Evolutionary conservation across 306 rosid species (phyloP).

Genomic region (Begonia peltatifolia): DNA sequence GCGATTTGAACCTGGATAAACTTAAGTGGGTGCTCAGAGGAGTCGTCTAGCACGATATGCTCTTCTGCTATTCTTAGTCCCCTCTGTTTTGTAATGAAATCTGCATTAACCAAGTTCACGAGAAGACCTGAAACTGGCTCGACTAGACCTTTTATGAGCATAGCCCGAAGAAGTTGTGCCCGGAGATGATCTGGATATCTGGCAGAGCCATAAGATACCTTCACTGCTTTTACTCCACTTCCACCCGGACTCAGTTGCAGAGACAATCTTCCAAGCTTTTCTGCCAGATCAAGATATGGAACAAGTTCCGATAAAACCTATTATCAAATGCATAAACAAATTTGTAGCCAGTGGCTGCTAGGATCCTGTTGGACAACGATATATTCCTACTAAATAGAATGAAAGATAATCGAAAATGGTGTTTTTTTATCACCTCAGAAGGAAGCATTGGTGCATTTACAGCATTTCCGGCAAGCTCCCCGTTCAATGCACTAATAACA

Average conservation of each 20-base stretch:
- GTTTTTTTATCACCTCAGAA: constrained; percentile 27
- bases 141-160: constrained; percentile 79
- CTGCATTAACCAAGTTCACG: constrained; percentile 76
- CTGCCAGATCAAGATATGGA: constrained; percentile 69
- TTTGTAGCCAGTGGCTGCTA: neutral
- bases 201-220: constrained; percentile 62
- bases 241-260: constrained; percentile 90
- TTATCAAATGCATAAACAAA: neutral
- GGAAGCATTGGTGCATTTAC: constrained; percentile 67
- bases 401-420: neutral
- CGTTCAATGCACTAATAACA: constrained; percentile 43
- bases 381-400: neutral
- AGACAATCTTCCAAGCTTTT: constrained; percentile 72
- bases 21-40: constrained; percentile 64
- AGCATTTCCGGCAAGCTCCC: constrained; percentile 55
- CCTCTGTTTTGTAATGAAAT: constrained; percentile 81
- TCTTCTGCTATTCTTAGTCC: constrained; percentile 74
- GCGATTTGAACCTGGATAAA: constrained; percentile 73
- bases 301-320: constrained; percentile 67
- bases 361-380: neutral
- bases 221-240: constrained; percentile 69
- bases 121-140: constrained; percentile 69
- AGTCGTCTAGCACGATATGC: constrained; percentile 49
- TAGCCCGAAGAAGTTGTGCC: constrained; percentile 82
- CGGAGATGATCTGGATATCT: constrained; percentile 86